Evolutionary conservation across 2,329 filamentous ascomycete species (phyloP).

Genomic region (Monosporascus sp.): DNA sequence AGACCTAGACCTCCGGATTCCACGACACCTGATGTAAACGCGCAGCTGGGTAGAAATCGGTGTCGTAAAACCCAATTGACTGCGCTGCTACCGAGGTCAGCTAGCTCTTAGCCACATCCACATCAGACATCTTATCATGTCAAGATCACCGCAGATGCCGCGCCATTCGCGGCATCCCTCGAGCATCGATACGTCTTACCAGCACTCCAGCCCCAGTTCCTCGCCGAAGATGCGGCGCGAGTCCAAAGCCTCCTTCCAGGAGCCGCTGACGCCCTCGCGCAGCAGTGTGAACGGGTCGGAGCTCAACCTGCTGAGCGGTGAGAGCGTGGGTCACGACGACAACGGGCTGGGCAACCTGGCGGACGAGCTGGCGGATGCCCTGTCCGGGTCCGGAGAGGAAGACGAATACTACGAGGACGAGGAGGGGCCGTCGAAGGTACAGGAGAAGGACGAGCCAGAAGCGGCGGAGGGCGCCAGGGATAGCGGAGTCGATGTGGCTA

Average conservation of each 20-base stretch:
- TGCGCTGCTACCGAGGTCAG: too few species aligned
- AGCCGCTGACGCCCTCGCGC: constrained; percentile 42
- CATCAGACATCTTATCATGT: constrained; percentile 26
- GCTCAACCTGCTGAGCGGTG: constrained; percentile 38
- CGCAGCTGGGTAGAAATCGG: neutral
- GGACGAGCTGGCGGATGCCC: constrained; percentile 72
- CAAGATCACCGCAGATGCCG: constrained; percentile 48
- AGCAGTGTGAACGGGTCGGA: constrained; percentile 44
- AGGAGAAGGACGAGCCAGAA: constrained; percentile 18
- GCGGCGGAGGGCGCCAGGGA: constrained; percentile 29
- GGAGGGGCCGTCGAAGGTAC: constrained; percentile 25
- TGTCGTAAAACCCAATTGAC: too few species aligned
- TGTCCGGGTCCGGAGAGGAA: constrained; percentile 60
- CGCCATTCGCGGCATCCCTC: constrained; percentile 56
- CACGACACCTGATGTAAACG: neutral
- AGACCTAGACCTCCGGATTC: too few species aligned
- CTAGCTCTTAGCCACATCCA: neutral
- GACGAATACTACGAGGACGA: constrained; percentile 45
- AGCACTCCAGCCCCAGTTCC: constrained; percentile 31
- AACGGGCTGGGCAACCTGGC: constrained; percentile 71
- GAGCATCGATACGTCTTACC: constrained; percentile 38
- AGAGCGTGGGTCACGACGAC: constrained; percentile 34
- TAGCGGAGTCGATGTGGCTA: constrained; percentile 37
- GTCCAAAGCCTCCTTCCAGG: constrained; percentile 46
- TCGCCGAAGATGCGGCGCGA: constrained; percentile 42